These are phyloP conservation scores for Biancaea sappan DNA, from an alignment of 306 rosid genomes.

Conservation along the genomic window DNA sequence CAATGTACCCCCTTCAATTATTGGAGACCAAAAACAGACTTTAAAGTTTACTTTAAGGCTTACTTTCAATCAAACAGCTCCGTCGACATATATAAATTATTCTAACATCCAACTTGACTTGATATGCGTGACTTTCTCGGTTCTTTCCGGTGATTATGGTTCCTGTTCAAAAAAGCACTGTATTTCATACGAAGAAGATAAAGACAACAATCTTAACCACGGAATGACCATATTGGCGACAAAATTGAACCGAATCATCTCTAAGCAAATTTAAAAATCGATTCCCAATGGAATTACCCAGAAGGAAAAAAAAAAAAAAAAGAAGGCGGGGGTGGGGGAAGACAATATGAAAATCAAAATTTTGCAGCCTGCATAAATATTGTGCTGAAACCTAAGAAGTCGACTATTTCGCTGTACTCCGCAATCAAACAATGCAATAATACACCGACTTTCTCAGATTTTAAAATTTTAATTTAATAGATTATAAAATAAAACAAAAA, in stretches of 20 bases:
- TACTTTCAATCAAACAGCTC: slow-evolving; percentile 37
- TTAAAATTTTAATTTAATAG: neutral
- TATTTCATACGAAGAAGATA: slow-evolving; percentile 28
- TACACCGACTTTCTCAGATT: neutral
- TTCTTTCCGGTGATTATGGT: slow-evolving; percentile 32
- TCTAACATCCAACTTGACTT: slow-evolving; percentile 29
- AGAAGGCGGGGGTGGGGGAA: too few relatives aligned
- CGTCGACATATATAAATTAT: slow-evolving; percentile 24
- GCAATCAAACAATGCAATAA: neutral
- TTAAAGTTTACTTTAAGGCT: slow-evolving; percentile 40
- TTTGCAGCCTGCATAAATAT: neutral
- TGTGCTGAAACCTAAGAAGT: neutral
- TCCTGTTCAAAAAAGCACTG: slow-evolving; percentile 46
- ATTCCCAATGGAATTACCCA: neutral
- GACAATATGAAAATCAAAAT: neutral
- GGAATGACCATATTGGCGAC: neutral
- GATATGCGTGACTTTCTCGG: slow-evolving; percentile 11
- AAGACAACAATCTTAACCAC: neutral
- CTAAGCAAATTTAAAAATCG: slow-evolving; percentile 10
- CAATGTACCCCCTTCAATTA: slow-evolving; percentile 37
- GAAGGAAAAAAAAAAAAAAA: neutral
- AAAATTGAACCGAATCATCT: slow-evolving; percentile 5
- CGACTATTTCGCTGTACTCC: neutral
- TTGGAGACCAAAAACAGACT: slow-evolving; percentile 31
- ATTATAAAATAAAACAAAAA: neutral